phyloP scores from a whole-genome alignment of 495 filamentous ascomycete species.

The Astrothelium subdiscretum region DNA sequence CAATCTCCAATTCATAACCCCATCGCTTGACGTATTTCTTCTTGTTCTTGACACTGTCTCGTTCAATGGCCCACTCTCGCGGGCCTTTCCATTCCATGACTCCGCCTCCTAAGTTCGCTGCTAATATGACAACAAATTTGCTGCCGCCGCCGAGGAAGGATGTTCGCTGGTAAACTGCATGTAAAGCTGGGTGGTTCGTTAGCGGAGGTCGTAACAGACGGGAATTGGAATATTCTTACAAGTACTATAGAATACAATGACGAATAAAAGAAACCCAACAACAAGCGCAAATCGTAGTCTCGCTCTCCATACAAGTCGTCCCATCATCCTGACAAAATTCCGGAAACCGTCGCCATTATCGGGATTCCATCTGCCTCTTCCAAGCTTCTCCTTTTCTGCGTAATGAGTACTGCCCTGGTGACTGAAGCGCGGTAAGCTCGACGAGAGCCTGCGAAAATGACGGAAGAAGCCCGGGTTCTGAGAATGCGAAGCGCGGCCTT shows the following conservation, averaged over 20 bases:
- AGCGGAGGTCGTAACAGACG: conserved; percentile 40
- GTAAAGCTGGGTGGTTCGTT: conserved; percentile 24
- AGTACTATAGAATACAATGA: conserved; percentile 55
- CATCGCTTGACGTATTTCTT: conserved; percentile 72
- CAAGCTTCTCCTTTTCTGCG: conserved; percentile 69
- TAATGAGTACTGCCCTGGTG: conserved; percentile 31
- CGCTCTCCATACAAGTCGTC: conserved; percentile 36
- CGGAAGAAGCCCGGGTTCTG: conserved; percentile 73
- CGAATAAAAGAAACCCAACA: conserved; percentile 47
- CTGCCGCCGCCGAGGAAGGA: conserved; percentile 62
- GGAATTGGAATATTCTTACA: conserved; percentile 38
- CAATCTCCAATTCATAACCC: conserved; percentile 93
- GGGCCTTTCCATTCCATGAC: conserved; percentile 99
- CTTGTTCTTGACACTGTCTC: conserved; percentile 93
- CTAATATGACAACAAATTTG: conserved; percentile 89
- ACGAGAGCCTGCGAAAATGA: conserved; percentile 63
- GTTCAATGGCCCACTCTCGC: conserved; percentile 94
- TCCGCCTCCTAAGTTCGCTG: conserved; percentile 86
- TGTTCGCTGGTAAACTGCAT: conserved; percentile 42
- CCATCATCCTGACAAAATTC: conserved; percentile 23
- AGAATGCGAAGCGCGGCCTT: conserved; percentile 71
- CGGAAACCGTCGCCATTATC: conserved; percentile 25
- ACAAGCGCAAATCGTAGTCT: conserved; percentile 50
- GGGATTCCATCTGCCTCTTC: conserved; percentile 35
- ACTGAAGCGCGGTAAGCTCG: conserved; percentile 60